Percentiles rank a stretch among this genome's conserved stretches.
Conservation (phyloP, 148 eudicot species). For the Bassia scoparia region DNA sequence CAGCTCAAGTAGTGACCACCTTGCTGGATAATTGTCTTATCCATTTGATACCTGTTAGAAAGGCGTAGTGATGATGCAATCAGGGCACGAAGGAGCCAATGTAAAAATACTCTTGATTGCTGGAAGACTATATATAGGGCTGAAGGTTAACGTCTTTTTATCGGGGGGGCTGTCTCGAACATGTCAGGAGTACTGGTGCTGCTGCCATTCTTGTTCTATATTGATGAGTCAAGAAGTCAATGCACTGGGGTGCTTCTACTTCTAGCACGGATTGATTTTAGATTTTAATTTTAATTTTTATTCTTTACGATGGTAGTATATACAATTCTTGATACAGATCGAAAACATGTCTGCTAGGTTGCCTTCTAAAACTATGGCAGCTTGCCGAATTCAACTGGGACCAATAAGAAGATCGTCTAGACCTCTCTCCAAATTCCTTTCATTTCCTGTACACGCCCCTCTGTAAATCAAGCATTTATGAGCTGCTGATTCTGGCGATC, state of each 20-base stretch:
- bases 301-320: background rate
- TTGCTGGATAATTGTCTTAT: conserved; percentile 78
- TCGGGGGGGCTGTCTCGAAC: conserved; percentile 88
- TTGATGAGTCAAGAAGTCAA: conserved; percentile 79
- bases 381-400: conserved; percentile 17
- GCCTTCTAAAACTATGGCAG: conserved; percentile 14
- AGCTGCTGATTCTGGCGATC: conserved; percentile 11
- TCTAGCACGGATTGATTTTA: conserved; percentile 23
- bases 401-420: conserved; percentile 11
- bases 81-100: conserved; percentile 63
- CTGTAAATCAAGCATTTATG: background rate
- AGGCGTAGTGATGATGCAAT: conserved; percentile 99
- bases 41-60: conserved; percentile 88
- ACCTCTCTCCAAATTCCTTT: background rate
- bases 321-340: conserved; percentile 4
- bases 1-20: conserved; percentile 84
- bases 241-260: conserved; percentile 40
- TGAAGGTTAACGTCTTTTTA: conserved; percentile 71
- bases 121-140: conserved; percentile 73
- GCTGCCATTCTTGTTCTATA: conserved; percentile 92
- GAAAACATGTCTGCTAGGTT: conserved; percentile 23
- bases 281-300: background rate
- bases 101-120: conserved; percentile 78
- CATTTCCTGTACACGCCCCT: background rate
- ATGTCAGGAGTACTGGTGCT: conserved; percentile 87